Evolutionary conservation across 805 yeast genomes (phyloP).

Genomic region (Metschnikowia aberdeeniae): DNA sequence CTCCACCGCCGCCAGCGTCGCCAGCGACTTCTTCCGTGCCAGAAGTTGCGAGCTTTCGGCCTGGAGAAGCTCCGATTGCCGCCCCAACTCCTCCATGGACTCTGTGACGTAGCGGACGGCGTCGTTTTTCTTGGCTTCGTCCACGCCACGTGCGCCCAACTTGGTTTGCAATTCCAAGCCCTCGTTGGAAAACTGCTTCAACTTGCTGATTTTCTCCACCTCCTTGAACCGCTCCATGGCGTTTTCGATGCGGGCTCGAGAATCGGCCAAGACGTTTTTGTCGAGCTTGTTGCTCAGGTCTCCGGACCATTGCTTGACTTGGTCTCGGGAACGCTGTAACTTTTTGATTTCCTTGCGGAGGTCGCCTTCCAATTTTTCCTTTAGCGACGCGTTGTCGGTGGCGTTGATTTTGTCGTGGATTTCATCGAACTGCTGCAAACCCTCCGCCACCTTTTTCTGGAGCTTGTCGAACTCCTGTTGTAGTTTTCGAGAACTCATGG

Average conservation of each 20-base stretch:
- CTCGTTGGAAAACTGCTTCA: slow-evolving; percentile 91
- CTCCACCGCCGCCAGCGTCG: slow-evolving; percentile 54
- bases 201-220: slow-evolving; percentile 87
- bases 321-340: slow-evolving; percentile 89
- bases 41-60: slow-evolving; percentile 48
- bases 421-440: slow-evolving; percentile 78
- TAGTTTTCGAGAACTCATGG: slow-evolving; percentile 43
- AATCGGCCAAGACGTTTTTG: slow-evolving; percentile 47
- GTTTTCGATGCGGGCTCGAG: slow-evolving; percentile 67
- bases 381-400: slow-evolving; percentile 80
- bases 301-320: slow-evolving; percentile 90
- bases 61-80: slow-evolving; percentile 76
- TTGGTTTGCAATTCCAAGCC: slow-evolving; percentile 76
- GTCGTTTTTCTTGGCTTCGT: slow-evolving; percentile 73
- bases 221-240: slow-evolving; percentile 97
- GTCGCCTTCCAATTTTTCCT: slow-evolving; percentile 90
- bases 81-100: slow-evolving; percentile 72
- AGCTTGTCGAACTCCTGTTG: slow-evolving; percentile 86
- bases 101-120: slow-evolving; percentile 65
- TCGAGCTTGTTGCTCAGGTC: slow-evolving; percentile 86
- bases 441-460: slow-evolving; percentile 86
- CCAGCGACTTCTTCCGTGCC: slow-evolving; percentile 51
- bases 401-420: slow-evolving; percentile 80
- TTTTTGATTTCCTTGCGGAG: slow-evolving; percentile 93
- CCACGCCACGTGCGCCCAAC: slow-evolving; percentile 26